Base-by-base conservation (phyloP, 345 rosid genomes). In the Carallia brachiata region DNA sequence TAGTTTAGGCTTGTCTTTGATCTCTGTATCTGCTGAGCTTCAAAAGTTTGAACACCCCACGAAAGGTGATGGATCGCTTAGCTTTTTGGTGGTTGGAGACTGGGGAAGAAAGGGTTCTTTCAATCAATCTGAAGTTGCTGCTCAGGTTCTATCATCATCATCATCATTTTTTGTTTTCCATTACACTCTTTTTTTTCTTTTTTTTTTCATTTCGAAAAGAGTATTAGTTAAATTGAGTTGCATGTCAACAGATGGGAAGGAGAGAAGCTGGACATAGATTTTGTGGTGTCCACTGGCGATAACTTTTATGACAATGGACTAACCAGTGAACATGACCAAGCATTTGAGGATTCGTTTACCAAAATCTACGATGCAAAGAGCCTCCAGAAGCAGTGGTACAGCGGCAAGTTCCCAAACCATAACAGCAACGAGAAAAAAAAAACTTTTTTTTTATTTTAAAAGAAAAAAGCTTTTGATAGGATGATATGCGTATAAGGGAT, bases 211-310 rank as follows among this genome's bases (percentile, higher is more conserved):
- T 16, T 27, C 36, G 23, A 28, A 55, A 30, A 34, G 6, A 36
- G 17, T 30, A 4, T 5, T 44, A 2, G 3, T n/a, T 62, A 0
- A 18, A 7, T n/a, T 7, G 13, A 4, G 15, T 34, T 52, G 7
- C 4, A 3, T 34, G 7, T 52, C 7, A 8, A 12, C 13, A 92
- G 97, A 93, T 93, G 98, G 93, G 97, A 65, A 78, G 67, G 93
- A 36, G 88, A 85, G 57, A 74, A 89, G 62, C 66, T 88, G 2
- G 74, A 74, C 63, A 76, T 88, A 48, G 90, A 89, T 75, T 93
- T 93, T 69, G 96, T 93, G 23, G 83, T 93, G 4, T 90, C 97
- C 4, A 93, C 96, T 0, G 96, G 98, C 47, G 97, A 92, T 67
- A 92, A 92, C 66, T 92, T 92, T 71, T 92, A 92, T 53, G 98